Evolutionary conservation across 164 flowering plant species (phyloP).

Genomic region (Macadamia integrifolia): DNA sequence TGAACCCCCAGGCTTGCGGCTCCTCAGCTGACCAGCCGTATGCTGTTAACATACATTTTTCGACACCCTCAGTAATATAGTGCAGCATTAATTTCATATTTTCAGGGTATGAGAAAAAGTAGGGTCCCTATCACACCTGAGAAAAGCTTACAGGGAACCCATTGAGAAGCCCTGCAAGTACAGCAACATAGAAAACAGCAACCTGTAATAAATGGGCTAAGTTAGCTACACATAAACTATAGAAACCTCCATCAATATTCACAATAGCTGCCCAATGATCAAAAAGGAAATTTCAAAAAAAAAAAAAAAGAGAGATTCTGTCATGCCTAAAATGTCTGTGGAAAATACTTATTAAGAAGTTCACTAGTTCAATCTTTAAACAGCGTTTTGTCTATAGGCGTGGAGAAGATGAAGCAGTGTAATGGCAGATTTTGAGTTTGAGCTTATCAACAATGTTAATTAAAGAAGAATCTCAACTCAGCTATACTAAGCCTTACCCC

Average conservation of each 20-base stretch:
- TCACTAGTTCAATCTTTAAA: too few relatives aligned
- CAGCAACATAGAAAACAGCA: slow-evolving; percentile 84
- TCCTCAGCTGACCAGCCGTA: slow-evolving; percentile 84
- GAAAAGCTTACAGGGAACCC: slow-evolving; percentile 82
- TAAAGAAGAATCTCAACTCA: too few relatives aligned
- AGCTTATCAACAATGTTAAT: too few relatives aligned
- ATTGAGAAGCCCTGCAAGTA: slow-evolving; percentile 81
- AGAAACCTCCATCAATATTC: neutral
- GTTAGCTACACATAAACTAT: slow-evolving; percentile 2
- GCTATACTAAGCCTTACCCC: too few relatives aligned
- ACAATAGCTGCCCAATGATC: neutral
- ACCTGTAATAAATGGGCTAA: slow-evolving; percentile 45
- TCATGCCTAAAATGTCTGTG: neutral
- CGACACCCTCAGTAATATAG: neutral
- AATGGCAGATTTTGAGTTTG: too few relatives aligned
- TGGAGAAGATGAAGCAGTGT: too few relatives aligned
- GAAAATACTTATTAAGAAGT: too few relatives aligned
- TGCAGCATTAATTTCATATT: neutral
- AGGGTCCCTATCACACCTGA: slow-evolving; percentile 43
- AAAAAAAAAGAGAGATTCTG: neutral
- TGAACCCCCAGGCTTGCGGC: slow-evolving; percentile 67
- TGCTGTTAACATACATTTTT: slow-evolving; percentile 37
- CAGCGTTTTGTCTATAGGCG: too few relatives aligned
- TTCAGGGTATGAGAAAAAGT: slow-evolving; percentile 8
- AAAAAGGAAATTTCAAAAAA: neutral